Conservation (phyloP, 345 rosid genomes). For the Melaleuca alternifolia region DNA sequence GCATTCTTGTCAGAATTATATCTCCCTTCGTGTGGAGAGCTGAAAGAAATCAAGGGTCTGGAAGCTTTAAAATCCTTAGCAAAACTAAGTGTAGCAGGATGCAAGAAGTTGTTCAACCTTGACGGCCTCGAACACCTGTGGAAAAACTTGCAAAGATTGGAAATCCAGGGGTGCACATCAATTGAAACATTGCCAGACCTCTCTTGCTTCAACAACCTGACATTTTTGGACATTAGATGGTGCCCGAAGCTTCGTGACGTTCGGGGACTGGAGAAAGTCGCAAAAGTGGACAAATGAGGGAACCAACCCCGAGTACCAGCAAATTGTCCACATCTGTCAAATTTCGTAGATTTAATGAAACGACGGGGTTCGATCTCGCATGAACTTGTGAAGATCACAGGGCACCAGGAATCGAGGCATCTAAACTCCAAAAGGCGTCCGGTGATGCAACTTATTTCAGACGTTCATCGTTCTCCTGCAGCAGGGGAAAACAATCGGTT, state of each 20-base stretch:
- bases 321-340: not conserved
- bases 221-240: fast-evolving
- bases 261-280: not conserved
- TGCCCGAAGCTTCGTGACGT: not conserved
- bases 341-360: not conserved
- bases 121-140: not conserved
- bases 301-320: not conserved
- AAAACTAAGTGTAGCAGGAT: not conserved
- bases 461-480: not conserved
- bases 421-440: not conserved
- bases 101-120: not conserved
- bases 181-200: not conserved
- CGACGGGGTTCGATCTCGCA: not conserved
- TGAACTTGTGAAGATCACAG: not conserved
- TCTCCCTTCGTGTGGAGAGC: not conserved
- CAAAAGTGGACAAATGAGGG: not conserved
- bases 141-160: fast-evolving
- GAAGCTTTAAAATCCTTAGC: not conserved
- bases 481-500: not conserved
- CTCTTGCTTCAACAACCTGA: not conserved
- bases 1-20: not conserved
- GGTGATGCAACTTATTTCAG: not conserved
- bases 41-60: not conserved
- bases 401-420: not conserved
- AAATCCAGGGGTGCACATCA: not conserved